Evolutionary conservation across 176 grass and related monocot genomes (phyloP).

Genomic region (Cenchrus fungigraminus): DNA sequence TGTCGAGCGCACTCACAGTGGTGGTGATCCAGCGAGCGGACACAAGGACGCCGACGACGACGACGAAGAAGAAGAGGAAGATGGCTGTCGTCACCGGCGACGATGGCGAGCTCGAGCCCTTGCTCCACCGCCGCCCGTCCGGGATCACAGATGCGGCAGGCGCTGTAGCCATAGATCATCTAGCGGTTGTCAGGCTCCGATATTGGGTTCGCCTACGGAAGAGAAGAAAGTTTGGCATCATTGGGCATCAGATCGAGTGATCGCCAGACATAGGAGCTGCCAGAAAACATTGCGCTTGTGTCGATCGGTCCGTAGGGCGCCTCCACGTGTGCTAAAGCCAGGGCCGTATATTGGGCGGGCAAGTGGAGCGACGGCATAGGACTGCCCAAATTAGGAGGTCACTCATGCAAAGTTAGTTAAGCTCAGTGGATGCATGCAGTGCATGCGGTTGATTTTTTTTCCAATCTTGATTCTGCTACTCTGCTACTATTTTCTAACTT

Average conservation of each 20-base stretch:
- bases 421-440: too few relatives aligned
- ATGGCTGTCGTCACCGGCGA: conserved; percentile 52
- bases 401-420: too few relatives aligned
- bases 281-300: background rate
- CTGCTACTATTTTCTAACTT: too few relatives aligned
- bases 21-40: conserved; percentile 61
- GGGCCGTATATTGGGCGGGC: too few relatives aligned
- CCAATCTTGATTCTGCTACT: too few relatives aligned
- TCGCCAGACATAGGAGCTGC: background rate
- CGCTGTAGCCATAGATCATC: conserved; percentile 41
- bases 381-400: too few relatives aligned
- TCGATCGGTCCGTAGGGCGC: conserved; percentile 29
- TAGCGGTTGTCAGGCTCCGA: background rate
- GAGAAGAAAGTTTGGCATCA: background rate
- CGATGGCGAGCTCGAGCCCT: conserved; percentile 7
- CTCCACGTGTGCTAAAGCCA: conserved; percentile 18
- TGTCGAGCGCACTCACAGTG: conserved; percentile 33
- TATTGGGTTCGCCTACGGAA: background rate
- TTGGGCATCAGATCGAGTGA: background rate
- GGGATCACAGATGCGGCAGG: background rate
- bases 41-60: conserved; percentile 55
- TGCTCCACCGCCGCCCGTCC: conserved; percentile 50
- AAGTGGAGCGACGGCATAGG: too few relatives aligned
- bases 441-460: too few relatives aligned
- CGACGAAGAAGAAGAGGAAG: conserved; percentile 63